Conservation (phyloP, 2,329 filamentous ascomycete genomes). For the Botrytis byssoidea region DNA sequence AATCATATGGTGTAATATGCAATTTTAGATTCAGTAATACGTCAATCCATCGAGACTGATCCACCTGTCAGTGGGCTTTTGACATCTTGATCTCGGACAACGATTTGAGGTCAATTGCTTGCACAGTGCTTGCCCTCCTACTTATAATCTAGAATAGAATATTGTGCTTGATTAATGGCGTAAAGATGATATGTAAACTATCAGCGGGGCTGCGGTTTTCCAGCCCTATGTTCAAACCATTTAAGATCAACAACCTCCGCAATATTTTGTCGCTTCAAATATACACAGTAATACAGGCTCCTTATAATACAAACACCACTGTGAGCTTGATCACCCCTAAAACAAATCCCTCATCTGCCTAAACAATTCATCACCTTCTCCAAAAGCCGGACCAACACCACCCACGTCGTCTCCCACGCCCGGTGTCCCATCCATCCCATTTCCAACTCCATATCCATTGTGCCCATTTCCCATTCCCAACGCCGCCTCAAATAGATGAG, state of each 20-base stretch:
- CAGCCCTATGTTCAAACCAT: neutral
- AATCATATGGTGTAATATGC: neutral
- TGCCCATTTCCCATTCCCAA: constrained; percentile 33
- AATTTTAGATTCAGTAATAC: neutral
- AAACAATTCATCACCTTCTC: constrained; percentile 40
- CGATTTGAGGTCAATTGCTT: neutral
- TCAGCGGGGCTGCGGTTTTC: neutral
- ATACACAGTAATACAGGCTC: neutral
- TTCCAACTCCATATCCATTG: constrained; percentile 20
- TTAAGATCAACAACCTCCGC: neutral
- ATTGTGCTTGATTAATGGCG: neutral
- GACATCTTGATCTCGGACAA: neutral
- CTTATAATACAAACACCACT: neutral
- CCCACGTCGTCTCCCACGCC: constrained; percentile 23
- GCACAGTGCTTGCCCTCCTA: neutral
- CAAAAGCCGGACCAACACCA: constrained; percentile 34
- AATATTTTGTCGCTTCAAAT: neutral
- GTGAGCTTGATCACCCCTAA: constrained; percentile 19
- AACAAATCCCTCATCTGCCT: constrained; percentile 39
- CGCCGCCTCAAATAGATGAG: constrained; percentile 39
- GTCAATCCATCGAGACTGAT: neutral
- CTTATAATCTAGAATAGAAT: neutral
- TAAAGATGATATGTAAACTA: neutral
- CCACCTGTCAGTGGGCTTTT: neutral
- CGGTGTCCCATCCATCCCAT: constrained; percentile 23